Percentiles rank a stretch among this genome's conserved stretches.
These are phyloP conservation scores for Erodium moschatum DNA, from an alignment of 441 rosid genomes.

Conservation along the genomic window DNA sequence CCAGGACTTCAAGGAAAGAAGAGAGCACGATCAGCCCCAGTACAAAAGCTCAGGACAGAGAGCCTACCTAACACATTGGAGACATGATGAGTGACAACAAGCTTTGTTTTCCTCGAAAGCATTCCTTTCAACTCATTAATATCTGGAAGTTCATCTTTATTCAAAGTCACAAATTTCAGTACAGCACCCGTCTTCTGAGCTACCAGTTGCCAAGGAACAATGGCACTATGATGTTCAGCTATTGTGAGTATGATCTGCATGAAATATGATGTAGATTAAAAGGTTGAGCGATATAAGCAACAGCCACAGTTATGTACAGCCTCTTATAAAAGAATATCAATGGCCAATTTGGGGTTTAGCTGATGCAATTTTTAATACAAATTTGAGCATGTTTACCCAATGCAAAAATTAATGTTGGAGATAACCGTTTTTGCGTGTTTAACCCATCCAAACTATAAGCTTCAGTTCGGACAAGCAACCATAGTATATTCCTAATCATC, in stretches of 20 bases:
- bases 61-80: constrained; percentile 71
- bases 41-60: not conserved
- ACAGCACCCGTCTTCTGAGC: constrained; percentile 70
- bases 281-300: not conserved
- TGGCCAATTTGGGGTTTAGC: not conserved
- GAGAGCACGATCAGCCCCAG: not conserved
- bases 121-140: constrained; percentile 39
- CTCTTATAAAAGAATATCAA: not conserved
- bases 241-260: constrained; percentile 60
- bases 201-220: constrained; percentile 89
- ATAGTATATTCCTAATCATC: no score
- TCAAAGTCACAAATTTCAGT: constrained; percentile 51
- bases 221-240: constrained; percentile 87
- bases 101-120: constrained; percentile 56
- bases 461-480: no score
- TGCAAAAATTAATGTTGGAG: no score
- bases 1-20: not conserved
- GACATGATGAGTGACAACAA: constrained; percentile 75
- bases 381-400: no score
- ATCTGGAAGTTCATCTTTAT: constrained; percentile 62
- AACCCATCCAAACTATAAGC: no score
- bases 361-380: no score
- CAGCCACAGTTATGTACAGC: not conserved
- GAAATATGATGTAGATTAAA: constrained; percentile 4
- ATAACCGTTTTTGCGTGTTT: no score